Evolutionary conservation across 768 basidiomycete species (phyloP), one percentile per base, ranked within the genome.

Genomic region (Russula emetica): DNA sequence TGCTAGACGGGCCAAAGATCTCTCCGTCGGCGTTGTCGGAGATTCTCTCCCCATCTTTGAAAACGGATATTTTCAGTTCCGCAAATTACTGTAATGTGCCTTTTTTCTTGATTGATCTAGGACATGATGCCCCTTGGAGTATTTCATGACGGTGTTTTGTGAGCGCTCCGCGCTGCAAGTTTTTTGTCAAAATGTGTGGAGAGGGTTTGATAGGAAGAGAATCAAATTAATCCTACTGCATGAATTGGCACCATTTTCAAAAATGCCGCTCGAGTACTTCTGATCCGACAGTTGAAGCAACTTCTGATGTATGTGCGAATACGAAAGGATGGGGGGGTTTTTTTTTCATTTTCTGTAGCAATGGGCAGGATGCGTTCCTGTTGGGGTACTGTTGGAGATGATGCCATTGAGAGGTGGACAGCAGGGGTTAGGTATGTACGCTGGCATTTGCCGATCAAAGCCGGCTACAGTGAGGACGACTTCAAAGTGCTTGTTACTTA

Each of bases 291-390:
- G 34, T 66, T 24, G 20, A 47, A 11, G 45, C 22, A 4, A 11
- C 67, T 24, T 55, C 67, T 18, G 64, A 71, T 44, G 56, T 56
- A 45, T 67, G 66, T 68, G 63, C 32, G 67, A 71, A 49, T 65
- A 62, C 52, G 69, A 71, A 53, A 64, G 67, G n/a, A n/a, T n/a
- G n/a, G n/a, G n/a, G n/a, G n/a, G n/a, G n/a, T n/a, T n/a, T n/a
- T n/a, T n/a, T 69, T 26, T 28, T 18, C 26, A 28, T 44, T 68
- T 69, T 53, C 11, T 57, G 61, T 58, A 22, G 20, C 47, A 65
- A 61, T 60, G 54, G 55, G 13, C 7, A 26, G 34, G 58, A 64
- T 34, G 34, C n/a, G 11, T 20, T 44, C 20, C 58, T 32, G 13
- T 54, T 22, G 7, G 24, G 24, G 24, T 13, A 26, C 49, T 26